Conservation (phyloP, 2,329 filamentous ascomycete species). For the Coleophoma crateriformis region DNA sequence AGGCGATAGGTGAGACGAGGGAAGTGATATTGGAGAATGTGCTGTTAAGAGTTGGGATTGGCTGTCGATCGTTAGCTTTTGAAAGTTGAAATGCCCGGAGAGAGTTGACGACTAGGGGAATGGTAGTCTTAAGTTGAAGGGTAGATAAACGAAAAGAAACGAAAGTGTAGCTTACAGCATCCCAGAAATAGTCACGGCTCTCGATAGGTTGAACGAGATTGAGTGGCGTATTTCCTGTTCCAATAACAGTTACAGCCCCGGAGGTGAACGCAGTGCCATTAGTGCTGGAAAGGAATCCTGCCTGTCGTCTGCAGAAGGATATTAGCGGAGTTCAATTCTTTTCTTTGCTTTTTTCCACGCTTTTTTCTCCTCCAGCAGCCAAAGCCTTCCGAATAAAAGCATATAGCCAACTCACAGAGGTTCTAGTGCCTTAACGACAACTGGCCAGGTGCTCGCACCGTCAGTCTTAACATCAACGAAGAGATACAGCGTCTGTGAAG, state of each 20-base stretch:
- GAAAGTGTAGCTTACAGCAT: constrained; percentile 30
- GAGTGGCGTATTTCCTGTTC: constrained; percentile 33
- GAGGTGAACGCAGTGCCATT: constrained; percentile 15
- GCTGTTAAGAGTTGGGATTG: constrained; percentile 18
- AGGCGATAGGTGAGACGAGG: constrained; percentile 36
- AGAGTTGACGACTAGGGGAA: no score
- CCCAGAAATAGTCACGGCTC: constrained; percentile 53
- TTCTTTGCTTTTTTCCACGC: no score
- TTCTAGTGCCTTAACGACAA: constrained; percentile 47
- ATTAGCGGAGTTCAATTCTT: no score
- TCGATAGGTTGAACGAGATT: constrained; percentile 39
- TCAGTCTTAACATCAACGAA: constrained; percentile 60
- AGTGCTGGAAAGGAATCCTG: constrained; percentile 25
- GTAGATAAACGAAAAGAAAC: no score
- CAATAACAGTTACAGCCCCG: constrained; percentile 21
- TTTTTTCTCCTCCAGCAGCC: no score
- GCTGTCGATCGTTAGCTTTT: neutral
- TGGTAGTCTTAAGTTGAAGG: neutral
- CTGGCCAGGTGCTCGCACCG: constrained; percentile 47
- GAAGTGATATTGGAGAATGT: constrained; percentile 21
- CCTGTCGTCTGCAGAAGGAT: constrained; percentile 8
- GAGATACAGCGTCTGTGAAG: constrained; percentile 54
- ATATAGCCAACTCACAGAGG: constrained; percentile 42
- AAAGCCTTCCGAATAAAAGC: neutral
- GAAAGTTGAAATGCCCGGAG: neutral